These are phyloP conservation scores for Neurospora sp. DNA, from an alignment of 495 filamentous ascomycete species.

Conservation along the genomic window DNA sequence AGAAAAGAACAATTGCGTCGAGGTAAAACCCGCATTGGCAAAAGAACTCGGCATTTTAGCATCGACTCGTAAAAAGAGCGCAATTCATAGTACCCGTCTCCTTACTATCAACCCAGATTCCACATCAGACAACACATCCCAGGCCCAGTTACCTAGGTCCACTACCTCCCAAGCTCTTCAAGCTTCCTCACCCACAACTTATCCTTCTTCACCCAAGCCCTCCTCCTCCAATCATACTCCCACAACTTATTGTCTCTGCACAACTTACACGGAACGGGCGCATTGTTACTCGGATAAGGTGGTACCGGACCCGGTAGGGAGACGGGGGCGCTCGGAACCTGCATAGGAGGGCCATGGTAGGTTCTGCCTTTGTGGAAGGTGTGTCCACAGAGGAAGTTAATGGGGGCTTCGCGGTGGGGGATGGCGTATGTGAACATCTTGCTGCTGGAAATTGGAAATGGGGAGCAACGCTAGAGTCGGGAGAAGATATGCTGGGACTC, in stretches of 20 bases:
- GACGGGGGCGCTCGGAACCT: background rate
- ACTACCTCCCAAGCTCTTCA: background rate
- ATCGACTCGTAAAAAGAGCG: background rate
- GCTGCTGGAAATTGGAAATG: background rate
- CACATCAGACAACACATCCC: background rate
- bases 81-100: background rate
- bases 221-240: background rate
- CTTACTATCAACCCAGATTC: background rate
- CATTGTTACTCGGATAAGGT: background rate
- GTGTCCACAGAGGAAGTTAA: background rate
- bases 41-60: background rate
- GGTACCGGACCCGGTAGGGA: background rate
- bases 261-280: background rate
- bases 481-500: background rate
- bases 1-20: background rate
- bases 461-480: background rate
- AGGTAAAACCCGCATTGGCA: background rate
- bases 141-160: background rate
- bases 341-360: background rate
- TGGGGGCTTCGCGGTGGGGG: background rate
- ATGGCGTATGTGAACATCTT: background rate
- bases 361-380: background rate
- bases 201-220: background rate
- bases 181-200: background rate
- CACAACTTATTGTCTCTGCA: background rate